Conservation (phyloP, 352 stramenopile species). For the Globisporangium apiculatum region DNA sequence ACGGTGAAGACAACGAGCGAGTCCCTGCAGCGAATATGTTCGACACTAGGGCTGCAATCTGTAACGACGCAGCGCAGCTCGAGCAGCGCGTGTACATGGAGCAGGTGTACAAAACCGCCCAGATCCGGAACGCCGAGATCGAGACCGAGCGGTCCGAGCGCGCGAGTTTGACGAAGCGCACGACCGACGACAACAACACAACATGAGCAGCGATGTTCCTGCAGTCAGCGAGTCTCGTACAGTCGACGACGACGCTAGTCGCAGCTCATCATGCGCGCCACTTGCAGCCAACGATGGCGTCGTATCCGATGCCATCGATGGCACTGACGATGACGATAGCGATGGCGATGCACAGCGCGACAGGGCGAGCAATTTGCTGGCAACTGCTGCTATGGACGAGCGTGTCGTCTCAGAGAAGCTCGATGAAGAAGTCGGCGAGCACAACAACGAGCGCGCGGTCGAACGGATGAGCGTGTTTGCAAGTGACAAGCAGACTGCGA, state of each 20-base stretch:
- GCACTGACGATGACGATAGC: too few species aligned
- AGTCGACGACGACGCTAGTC: background rate
- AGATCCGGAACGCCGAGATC: slow-evolving; percentile 35
- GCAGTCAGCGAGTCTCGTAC: background rate
- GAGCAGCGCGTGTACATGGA: slow-evolving; percentile 41
- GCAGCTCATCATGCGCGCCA: background rate
- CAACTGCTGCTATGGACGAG: background rate
- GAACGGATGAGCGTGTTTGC: too few species aligned
- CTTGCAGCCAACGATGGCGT: background rate
- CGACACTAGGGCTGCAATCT: background rate
- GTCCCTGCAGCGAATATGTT: background rate
- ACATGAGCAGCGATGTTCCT: background rate
- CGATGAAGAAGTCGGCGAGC: background rate
- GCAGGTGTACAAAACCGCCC: slow-evolving; percentile 59
- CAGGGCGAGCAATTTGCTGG: background rate
- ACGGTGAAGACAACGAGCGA: background rate
- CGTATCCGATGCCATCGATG: background rate
- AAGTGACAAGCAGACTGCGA: background rate
- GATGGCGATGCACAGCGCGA: background rate
- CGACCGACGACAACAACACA: background rate
- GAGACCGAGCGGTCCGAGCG: slow-evolving; percentile 26
- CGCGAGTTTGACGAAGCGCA: slow-evolving; percentile 11
- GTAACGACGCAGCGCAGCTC: slow-evolving; percentile 19
- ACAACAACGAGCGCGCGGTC: background rate
- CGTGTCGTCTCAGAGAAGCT: background rate